phyloP scores from a whole-genome alignment of 495 filamentous ascomycete species.

The Tuber umbilicatum region DNA sequence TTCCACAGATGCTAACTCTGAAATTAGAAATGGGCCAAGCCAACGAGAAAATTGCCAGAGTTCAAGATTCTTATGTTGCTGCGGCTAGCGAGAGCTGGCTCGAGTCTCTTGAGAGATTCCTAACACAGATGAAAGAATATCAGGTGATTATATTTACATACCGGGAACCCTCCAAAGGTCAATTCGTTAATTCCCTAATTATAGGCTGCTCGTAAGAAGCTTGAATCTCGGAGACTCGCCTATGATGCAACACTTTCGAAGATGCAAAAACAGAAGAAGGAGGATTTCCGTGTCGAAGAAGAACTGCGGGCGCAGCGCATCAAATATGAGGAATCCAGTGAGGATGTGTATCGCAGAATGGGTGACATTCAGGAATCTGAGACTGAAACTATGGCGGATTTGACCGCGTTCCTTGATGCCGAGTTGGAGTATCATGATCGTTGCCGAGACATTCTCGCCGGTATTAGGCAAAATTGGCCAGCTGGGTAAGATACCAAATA shows the following conservation, averaged over 20 bases:
- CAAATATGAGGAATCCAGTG: slow-evolving; percentile 93
- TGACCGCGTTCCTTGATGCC: slow-evolving; percentile 77
- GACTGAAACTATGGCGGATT: slow-evolving; percentile 70
- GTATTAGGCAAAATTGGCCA: slow-evolving; percentile 64
- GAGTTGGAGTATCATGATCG: slow-evolving; percentile 88
- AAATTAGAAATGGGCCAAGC: slow-evolving; percentile 64
- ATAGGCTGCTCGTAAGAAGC: slow-evolving; percentile 83
- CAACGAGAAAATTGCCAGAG: slow-evolving; percentile 79
- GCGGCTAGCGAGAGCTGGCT: slow-evolving; percentile 84
- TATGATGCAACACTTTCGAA: slow-evolving; percentile 88
- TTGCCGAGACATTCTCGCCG: slow-evolving; percentile 67
- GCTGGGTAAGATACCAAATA: slow-evolving; percentile 48
- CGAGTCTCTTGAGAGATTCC: slow-evolving; percentile 78
- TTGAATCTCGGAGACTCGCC: slow-evolving; percentile 80
- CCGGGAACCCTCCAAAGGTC: not conserved
- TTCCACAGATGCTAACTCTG: slow-evolving; percentile 9
- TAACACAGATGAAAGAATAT: slow-evolving; percentile 97
- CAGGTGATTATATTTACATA: slow-evolving; percentile 53
- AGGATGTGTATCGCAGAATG: slow-evolving; percentile 91
- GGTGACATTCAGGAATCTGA: slow-evolving; percentile 93
- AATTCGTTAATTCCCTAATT: slow-evolving; percentile 7
- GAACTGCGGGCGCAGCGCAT: slow-evolving; percentile 85
- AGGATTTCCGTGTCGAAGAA: slow-evolving; percentile 89
- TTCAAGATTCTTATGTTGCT: slow-evolving; percentile 77
- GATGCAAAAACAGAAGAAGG: slow-evolving; percentile 87